Conservation (phyloP, 2,329 filamentous ascomycete species). For the Pleochaeta shiraiana region DNA sequence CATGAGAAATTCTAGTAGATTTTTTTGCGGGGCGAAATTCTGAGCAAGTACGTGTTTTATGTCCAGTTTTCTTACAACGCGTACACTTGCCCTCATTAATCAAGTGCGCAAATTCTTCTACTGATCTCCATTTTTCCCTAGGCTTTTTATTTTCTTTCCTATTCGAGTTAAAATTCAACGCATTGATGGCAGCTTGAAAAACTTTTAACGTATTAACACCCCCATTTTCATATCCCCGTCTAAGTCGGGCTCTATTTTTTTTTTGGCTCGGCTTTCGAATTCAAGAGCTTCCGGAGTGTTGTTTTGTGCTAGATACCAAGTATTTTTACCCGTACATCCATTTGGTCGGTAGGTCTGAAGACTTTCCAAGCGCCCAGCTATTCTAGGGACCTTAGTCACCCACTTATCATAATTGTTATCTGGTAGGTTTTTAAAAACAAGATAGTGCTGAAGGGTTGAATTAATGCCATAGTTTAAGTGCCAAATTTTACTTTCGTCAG, state of each 20-base stretch:
- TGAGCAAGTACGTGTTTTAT: not conserved
- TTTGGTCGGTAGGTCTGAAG: not conserved
- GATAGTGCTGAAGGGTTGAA: not conserved
- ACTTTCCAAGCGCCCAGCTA: not conserved
- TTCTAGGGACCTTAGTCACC: not conserved
- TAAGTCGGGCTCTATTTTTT: not conserved
- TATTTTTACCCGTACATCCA: not conserved
- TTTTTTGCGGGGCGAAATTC: no score
- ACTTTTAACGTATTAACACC: not conserved
- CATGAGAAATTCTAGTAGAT: no score
- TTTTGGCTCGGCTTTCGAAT: not conserved
- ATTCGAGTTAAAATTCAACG: not conserved
- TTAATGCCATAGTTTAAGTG: not conserved
- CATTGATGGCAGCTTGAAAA: not conserved
- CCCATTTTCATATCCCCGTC: not conserved
- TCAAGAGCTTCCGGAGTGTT: not conserved
- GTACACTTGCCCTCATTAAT: not conserved
- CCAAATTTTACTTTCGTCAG: not conserved
- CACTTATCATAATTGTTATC: not conserved
- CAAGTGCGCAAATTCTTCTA: not conserved
- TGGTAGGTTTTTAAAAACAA: not conserved
- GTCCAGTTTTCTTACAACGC: not conserved
- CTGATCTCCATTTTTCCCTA: not conserved
- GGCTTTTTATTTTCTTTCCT: not conserved
- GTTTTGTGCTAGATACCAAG: not conserved